Percentiles rank a stretch among this genome's conserved stretches.
These are phyloP conservation scores for Pelargonium fulgidum DNA, from an alignment of 441 rosid genomes.

Conservation along the genomic window DNA sequence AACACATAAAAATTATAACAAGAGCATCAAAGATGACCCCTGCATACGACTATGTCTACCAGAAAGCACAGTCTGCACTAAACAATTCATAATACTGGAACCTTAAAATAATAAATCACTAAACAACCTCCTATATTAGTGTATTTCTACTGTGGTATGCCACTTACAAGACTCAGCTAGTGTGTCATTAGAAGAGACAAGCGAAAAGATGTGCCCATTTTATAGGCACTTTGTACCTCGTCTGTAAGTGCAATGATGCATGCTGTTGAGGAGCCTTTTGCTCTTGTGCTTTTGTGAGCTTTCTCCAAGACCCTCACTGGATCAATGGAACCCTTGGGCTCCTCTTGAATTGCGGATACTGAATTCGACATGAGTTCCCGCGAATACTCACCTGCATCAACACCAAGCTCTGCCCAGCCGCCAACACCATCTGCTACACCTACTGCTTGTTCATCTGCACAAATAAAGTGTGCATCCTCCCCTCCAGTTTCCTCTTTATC, in stretches of 20 bases:
- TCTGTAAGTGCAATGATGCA: slow-evolving; percentile 73
- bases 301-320: slow-evolving; percentile 77
- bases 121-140: not conserved
- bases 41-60: too few relatives aligned
- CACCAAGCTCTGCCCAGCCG: slow-evolving; percentile 88
- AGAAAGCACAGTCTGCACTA: not conserved
- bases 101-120: not conserved
- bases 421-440: slow-evolving; percentile 97
- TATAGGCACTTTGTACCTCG: slow-evolving; percentile 31
- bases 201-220: not conserved
- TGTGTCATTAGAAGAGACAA: not conserved
- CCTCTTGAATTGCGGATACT: slow-evolving; percentile 62
- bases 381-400: slow-evolving; percentile 69
- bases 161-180: not conserved
- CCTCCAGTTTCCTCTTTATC: slow-evolving; percentile 90
- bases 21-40: too few relatives aligned
- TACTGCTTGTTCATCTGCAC: slow-evolving; percentile 59
- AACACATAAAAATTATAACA: too few relatives aligned
- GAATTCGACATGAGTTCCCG: slow-evolving; percentile 86
- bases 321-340: slow-evolving; percentile 72
- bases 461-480: slow-evolving; percentile 85
- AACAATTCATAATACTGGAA: not conserved
- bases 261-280: slow-evolving; percentile 84
- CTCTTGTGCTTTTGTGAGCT: slow-evolving; percentile 71
- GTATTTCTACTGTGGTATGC: not conserved